A percentile compares a stretch with the other conserved stretches of the same genome.
Conservation (phyloP, 2,329 filamentous ascomycete species). For the Aspergillus hiratsukae region DNA sequence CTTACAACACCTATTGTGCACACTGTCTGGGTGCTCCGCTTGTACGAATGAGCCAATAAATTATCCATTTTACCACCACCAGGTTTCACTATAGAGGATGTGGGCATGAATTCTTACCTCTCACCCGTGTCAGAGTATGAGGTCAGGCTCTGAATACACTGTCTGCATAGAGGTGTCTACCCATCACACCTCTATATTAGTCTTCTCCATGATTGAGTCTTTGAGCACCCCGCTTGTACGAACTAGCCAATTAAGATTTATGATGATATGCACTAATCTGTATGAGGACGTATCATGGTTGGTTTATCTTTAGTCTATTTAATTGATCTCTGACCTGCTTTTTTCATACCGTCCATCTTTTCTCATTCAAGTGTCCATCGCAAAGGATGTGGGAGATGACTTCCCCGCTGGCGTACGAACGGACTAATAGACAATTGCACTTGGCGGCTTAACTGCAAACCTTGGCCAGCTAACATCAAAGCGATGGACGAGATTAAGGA, state of each 20-base stretch:
- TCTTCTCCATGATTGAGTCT: background rate
- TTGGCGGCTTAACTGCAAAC: no score
- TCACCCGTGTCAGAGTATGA: no score
- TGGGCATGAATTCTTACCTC: no score
- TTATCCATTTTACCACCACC: background rate
- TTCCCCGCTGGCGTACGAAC: background rate
- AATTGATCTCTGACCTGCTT: no score
- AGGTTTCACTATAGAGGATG: background rate
- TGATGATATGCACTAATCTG: background rate
- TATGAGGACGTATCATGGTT: background rate
- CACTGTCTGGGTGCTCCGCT: background rate
- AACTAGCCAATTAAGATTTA: slow-evolving; percentile 2
- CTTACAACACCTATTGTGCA: background rate
- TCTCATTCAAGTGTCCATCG: background rate
- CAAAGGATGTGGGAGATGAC: background rate
- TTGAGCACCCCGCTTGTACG: slow-evolving; percentile 7
- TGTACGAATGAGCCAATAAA: slow-evolving; percentile 9
- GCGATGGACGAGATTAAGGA: slow-evolving; percentile 1
- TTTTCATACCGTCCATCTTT: background rate
- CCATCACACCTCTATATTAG: no score
- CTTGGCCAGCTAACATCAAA: no score
- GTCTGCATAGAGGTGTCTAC: no score
- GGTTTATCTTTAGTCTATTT: no score
- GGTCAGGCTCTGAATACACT: no score
- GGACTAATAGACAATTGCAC: slow-evolving; percentile 1